A percentile compares a stretch with the other conserved stretches of the same genome.
phyloP scores from a whole-genome alignment of 2,329 filamentous ascomycete species.

The Penicillium palitans region DNA sequence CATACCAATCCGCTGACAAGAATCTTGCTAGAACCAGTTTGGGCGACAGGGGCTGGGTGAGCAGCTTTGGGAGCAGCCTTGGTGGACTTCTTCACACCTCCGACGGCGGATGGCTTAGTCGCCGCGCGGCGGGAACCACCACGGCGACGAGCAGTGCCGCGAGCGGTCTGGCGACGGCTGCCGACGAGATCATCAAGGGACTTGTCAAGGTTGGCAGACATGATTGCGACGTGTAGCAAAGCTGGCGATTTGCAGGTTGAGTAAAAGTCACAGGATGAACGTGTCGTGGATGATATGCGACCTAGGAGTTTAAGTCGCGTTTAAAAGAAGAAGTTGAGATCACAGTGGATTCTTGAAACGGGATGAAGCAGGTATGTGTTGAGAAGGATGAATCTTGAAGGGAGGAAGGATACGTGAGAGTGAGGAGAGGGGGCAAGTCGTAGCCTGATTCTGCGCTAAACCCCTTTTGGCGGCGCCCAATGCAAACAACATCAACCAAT shows the following conservation, averaged over 20 bases:
- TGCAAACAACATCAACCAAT: not conserved
- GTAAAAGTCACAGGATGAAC: conserved; percentile 10
- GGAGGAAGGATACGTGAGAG: not conserved
- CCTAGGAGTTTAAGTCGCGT: conserved; percentile 11
- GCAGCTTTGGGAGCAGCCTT: conserved; percentile 52
- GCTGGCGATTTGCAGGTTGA: conserved; percentile 18
- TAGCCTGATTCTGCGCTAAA: conserved; percentile 1
- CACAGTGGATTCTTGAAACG: not conserved
- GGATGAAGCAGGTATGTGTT: not conserved
- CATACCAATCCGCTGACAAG: conserved; percentile 98
- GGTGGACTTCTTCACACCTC: conserved; percentile 77
- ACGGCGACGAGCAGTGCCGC: conserved; percentile 43
- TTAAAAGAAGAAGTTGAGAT: conserved; percentile 15
- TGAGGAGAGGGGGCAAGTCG: conserved; percentile 4
- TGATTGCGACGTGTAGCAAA: conserved; percentile 47
- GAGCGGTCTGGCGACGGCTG: conserved; percentile 61
- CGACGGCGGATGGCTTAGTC: conserved; percentile 66
- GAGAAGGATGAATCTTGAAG: conserved; percentile 1
- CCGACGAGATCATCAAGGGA: conserved; percentile 97
- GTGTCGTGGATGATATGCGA: not conserved
- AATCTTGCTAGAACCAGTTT: conserved; percentile 83
- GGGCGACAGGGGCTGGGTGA: conserved; percentile 63
- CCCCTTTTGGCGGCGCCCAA: not conserved
- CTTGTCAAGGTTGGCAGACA: conserved; percentile 95
- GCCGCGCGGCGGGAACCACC: conserved; percentile 46